Evolutionary conservation across 202 grass and related monocot genomes (phyloP), one percentile per base, ranked within the genome.

Genomic region (Schoenoplectus tabernaemontani): DNA sequence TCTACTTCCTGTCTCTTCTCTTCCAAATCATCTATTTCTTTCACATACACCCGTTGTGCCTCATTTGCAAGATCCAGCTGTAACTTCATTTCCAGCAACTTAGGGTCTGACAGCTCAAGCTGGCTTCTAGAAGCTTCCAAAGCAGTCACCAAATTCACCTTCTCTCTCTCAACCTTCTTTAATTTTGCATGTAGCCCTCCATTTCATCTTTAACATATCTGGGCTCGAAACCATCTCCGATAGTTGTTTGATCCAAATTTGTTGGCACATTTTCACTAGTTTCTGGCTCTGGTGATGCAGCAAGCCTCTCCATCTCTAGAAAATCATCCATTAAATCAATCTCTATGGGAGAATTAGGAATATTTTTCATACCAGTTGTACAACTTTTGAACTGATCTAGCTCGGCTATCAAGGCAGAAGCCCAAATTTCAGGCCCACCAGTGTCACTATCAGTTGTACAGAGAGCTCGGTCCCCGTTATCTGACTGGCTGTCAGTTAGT

Each of bases 261-360:
- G 84, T 84, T 84, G 88, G 86, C 20, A 41, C 30, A 60, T 63
- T 76, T 75, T 82, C 43, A 37, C 75, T 85, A 66, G 81, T 89
- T 48, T 93, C 83, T 75, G 59, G 57, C 64, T 98, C 88, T 46
- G 88, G 78, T 77, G 90, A 84, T 67, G 92, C 86, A 23, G 82
- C 96, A 19, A 99, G 82, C 79, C 89, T 96, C 78, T 99, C 96
- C 96, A 99, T 99, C 67, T 99, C 96, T 0, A 99, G 88, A 79
- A 99, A 96, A 88, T 99, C 96, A 96, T 93, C 88, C 92, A 96
- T 92, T 57, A 96, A 73, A 41, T 92, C 83, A 88, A 96, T 92
- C 26, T 96, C 92, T 57, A 90, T 41, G 24, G 82, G 69, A 84
- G 70, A 80, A 57, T 86, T 88, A 19, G 78, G 68, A 33, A 86